Base-by-base conservation (phyloP, 306 rosid genomes). In the Ormosia semicastrata region DNA sequence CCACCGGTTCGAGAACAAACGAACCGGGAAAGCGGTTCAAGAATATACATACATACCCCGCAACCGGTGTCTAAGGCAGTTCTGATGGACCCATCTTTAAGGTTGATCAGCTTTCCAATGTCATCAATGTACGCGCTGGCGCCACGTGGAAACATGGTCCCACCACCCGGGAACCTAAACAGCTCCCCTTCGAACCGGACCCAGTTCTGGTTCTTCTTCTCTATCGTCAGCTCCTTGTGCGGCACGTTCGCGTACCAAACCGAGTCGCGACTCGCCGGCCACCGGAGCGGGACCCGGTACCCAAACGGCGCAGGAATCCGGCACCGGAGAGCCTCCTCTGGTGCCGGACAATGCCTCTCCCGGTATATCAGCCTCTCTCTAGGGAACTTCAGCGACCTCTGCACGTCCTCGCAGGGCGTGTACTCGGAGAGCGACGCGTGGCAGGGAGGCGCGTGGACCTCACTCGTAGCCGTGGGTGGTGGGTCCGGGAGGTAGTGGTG, bases 31-130 rank as follows among this genome's bases (percentile, higher is more conserved):
- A 43, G 0, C 39, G 68, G 72, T 76, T 52, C 59, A 60, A 39
- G 41, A 50, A 29, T 1, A 13, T 24, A n/a, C n/a, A 24, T 8
- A 12, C 92, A 18, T 90, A 93, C 99, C 92, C 97, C 99, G 33
- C 99, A 95, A 13, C 98, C 99, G 49, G 99, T 95, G 39, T 95
- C 99, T 12, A 95, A 76, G 90, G 99, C 98, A 81, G 98, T 95
- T 68, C 99, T 69, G 69, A 95, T 78, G 7, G 96, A 90, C 18
- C 99, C 99, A 18, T 89, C 96, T 37, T 65, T 10, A 29, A 95
- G 93, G 84, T 93, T 77, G 64, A 95, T 92, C 73, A 92, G 56
- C 66, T 86, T 85, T 2, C 91, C 96, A 49, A 93, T 92, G 0
- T 93, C 97, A 24, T 91, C 93, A 2, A 95, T 95, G 73, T 93